These are phyloP conservation scores for Aspergillus nanangensis DNA, from an alignment of 495 filamentous ascomycete species.

Conservation along the genomic window DNA sequence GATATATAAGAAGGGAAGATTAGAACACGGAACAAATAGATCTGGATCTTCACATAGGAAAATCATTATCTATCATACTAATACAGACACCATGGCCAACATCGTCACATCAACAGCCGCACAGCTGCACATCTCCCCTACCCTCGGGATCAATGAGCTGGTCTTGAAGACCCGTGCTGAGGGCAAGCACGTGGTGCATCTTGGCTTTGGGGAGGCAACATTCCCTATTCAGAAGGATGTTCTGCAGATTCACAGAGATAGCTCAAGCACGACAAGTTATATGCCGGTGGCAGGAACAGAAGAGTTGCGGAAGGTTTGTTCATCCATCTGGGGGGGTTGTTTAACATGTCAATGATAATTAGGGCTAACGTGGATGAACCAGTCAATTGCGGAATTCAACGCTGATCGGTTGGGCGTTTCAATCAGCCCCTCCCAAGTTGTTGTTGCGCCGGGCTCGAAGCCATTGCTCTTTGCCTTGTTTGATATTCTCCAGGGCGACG, in stretches of 20 bases:
- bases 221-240: not conserved
- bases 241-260: not conserved
- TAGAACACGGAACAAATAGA: no score
- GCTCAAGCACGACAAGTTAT: not conserved
- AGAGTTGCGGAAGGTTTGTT: not conserved
- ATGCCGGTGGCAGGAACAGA: conserved; percentile 3
- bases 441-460: conserved; percentile 6
- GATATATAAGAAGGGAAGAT: no score
- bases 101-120: not conserved
- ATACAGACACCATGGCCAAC: conserved; percentile 1
- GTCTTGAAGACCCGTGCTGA: conserved; percentile 1
- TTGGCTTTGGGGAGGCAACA: not conserved
- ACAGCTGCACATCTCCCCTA: conserved; percentile 2
- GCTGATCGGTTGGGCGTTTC: not conserved
- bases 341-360: not conserved
- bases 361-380: not conserved
- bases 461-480: conserved; percentile 7
- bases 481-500: conserved; percentile 6
- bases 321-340: not conserved
- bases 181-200: conserved; percentile 1
- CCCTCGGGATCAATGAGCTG: conserved; percentile 2
- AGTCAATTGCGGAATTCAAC: conserved; percentile 4
- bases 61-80: no score
- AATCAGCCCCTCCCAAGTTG: conserved; percentile 1
- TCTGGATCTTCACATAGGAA: no score